phyloP scores from a whole-genome alignment of 192 early-diverging fungal genomes.

The Oehlia diaphana region DNA sequence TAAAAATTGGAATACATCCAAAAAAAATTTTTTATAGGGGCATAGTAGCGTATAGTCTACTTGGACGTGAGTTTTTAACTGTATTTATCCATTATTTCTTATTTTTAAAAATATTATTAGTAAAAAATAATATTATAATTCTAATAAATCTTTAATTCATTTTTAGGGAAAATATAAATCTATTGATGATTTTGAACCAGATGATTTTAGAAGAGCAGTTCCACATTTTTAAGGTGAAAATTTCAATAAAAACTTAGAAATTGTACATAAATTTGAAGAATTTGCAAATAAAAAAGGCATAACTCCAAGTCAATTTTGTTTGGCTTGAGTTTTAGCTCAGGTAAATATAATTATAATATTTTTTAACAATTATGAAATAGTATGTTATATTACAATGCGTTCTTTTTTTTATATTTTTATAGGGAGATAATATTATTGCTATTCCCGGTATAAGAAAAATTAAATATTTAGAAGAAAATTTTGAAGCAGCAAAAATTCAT shows the following conservation, averaged over 20 bases:
- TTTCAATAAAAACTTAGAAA: conserved; percentile 58
- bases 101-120: background rate
- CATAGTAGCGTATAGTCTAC: conserved; percentile 73
- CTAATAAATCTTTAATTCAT: conserved; percentile 38
- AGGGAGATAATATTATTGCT: conserved; percentile 32
- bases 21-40: too few relatives aligned
- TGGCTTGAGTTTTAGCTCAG: conserved; percentile 68
- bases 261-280: conserved; percentile 52
- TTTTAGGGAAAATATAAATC: conserved; percentile 58
- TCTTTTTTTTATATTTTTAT: too few relatives aligned
- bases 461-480: conserved; percentile 46
- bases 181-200: conserved; percentile 52
- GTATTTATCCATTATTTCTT: background rate
- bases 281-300: conserved; percentile 55
- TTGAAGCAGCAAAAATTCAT: conserved; percentile 37
- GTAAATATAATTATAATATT: conserved; percentile 33
- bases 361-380: too few relatives aligned
- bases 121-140: too few relatives aligned
- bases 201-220: conserved; percentile 51
- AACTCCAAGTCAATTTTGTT: conserved; percentile 52
- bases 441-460: conserved; percentile 59
- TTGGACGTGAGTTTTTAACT: conserved; percentile 71
- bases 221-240: conserved; percentile 63
- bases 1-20: too few relatives aligned
- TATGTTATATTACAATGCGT: too few relatives aligned